Evolutionary conservation across 106 monocot genomes (phyloP), one percentile per base, ranked within the genome.

Genomic region (Allium sativum): DNA sequence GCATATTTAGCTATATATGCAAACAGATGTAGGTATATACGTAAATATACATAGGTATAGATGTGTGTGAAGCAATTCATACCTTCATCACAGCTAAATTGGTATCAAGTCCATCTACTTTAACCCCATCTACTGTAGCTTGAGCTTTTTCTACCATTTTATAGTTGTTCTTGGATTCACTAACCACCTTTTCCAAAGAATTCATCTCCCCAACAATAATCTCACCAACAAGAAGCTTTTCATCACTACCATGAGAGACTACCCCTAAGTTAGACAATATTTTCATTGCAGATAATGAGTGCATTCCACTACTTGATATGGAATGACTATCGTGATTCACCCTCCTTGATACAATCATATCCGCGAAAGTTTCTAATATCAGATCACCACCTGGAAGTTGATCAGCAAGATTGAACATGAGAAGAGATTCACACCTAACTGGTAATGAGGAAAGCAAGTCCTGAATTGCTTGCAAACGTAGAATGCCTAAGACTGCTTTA

Each of bases 81-180:
- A 96, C 96, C 96, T 88, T 82, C 96, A 98, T 88, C 46, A 98
- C 82, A 45, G 91, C 91, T 62, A 98, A 67, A 77, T 98, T 91
- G n/a, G 82, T 91, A 62, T 88, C 88, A 42, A 87, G 71, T 15
- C 96, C 96, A 53, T 98, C 96, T 47, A 88, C 87, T 70, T 92
- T 98, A 62, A 98, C 91, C 61, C 81, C 84, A 74, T 82, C 74
- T 71, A 98, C 70, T 45, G 91, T 78, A 22, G 87, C 87, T 57
- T 85, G 73, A 42, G 91, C 96, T 64, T 77, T 21, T 66, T 98
- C 91, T 9, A 82, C 87, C 74, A 75, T 80, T 72, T 91, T 87
- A 63, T 82, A 91, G 53, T 70, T 91, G 41, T 66, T 66, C 61
- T 73, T 80, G 12, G 96, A 78, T 14, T 84, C 77, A 48, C 42